phyloP scores from a whole-genome alignment of 2,329 filamentous ascomycete genomes.

The Aspergillus brunneoviolaceus region DNA sequence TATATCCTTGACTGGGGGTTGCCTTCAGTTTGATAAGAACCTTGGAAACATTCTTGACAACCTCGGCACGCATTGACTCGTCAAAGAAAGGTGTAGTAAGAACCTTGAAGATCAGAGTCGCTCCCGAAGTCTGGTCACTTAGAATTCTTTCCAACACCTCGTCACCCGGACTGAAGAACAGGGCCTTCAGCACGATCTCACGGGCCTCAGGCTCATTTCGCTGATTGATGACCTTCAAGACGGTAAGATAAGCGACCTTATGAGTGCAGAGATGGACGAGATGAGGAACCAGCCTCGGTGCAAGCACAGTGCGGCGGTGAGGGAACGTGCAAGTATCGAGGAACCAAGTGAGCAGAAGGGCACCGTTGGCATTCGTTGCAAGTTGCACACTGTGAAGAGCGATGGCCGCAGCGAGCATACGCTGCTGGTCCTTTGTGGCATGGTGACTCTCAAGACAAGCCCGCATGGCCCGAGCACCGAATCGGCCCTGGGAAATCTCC shows the following conservation, averaged over 20 bases:
- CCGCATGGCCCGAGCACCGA: conserved; percentile 92
- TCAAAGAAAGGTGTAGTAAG: conserved; percentile 97
- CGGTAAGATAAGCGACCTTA: conserved; percentile 96
- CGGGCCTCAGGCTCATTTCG: conserved; percentile 90
- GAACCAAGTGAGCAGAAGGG: conserved; percentile 93
- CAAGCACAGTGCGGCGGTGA: conserved; percentile 82
- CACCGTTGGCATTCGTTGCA: conserved; percentile 93
- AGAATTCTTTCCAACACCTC: conserved; percentile 86
- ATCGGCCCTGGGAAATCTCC: conserved; percentile 89
- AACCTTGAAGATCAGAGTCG: conserved; percentile 97
- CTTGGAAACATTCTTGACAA: conserved; percentile 87
- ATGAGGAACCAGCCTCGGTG: conserved; percentile 87
- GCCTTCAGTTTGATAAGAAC: conserved; percentile 89
- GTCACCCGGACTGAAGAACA: conserved; percentile 90
- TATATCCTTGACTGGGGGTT: conserved; percentile 92
- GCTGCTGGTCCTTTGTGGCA: conserved; percentile 89
- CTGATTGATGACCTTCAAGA: conserved; percentile 97
- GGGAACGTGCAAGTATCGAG: conserved; percentile 97
- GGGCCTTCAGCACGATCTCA: conserved; percentile 81
- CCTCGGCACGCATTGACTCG: conserved; percentile 80
- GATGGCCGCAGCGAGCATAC: conserved; percentile 90
- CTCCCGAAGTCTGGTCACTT: conserved; percentile 85
- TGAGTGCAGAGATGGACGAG: conserved; percentile 95
- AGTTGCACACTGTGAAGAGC: conserved; percentile 96
- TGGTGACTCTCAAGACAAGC: conserved; percentile 96